Percentiles rank a stretch among this genome's conserved stretches.
These are phyloP conservation scores for Lasiosphaeriaceae sp. DNA, from an alignment of 495 filamentous ascomycete genomes.

Conservation along the genomic window DNA sequence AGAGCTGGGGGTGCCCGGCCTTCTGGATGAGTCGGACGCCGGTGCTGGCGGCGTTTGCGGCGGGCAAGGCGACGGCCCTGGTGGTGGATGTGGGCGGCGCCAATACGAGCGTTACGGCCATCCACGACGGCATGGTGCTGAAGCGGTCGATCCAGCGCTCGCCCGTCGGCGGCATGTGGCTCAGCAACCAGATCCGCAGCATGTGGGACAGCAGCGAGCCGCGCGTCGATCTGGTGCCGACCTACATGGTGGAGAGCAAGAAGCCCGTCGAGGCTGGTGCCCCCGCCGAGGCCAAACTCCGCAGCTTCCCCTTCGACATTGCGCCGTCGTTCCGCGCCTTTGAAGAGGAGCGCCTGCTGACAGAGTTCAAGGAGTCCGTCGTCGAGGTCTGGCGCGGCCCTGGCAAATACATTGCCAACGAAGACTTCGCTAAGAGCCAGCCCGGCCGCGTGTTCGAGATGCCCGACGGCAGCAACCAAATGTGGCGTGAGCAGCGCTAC, in stretches of 20 bases:
- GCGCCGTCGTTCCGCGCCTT: conserved; percentile 68
- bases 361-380: conserved; percentile 96
- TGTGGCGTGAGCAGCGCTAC: conserved; percentile 84
- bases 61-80: conserved; percentile 86
- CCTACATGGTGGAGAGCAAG: conserved; percentile 83
- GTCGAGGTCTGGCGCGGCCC: conserved; percentile 91
- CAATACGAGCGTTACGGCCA: conserved; percentile 82
- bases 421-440: conserved; percentile 60
- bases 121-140: conserved; percentile 91
- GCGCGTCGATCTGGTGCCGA: conserved; percentile 74
- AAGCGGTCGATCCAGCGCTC: conserved; percentile 83
- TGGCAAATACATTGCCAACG: conserved; percentile 58
- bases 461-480: conserved; percentile 87
- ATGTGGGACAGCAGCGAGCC: conserved; percentile 74
- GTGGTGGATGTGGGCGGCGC: conserved; percentile 91
- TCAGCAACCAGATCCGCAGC: conserved; percentile 79
- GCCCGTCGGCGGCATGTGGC: conserved; percentile 80
- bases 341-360: conserved; percentile 88
- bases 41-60: conserved; percentile 66
- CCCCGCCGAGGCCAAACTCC: conserved; percentile 54
- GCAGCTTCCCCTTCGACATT: conserved; percentile 62
- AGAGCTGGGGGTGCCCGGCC: conserved; percentile 88
- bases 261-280: conserved; percentile 82
- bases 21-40: conserved; percentile 75
- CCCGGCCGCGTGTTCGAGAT: conserved; percentile 90